Evolutionary conservation across 228 moss, liverwort and hornwort genomes (phyloP), one percentile per base, ranked within the genome.

Genomic region (Sphagnum magellanicum): DNA sequence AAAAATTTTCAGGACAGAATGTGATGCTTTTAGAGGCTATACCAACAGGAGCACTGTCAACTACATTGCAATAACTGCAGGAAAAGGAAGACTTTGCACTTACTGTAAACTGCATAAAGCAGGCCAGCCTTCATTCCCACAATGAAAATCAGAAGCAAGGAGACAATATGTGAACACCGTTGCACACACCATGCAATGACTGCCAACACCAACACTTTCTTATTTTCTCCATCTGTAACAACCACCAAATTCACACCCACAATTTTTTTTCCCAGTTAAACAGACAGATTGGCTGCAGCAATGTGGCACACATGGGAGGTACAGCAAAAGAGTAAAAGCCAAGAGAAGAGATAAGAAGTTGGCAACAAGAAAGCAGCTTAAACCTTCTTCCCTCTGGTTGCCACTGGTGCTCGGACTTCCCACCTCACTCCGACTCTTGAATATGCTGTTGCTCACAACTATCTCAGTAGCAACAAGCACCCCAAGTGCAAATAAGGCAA

Each of bases 381-480:
- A 32, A 32, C 32, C 32, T 32, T 32, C 32, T 32, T 32, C 32
- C 32, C 70, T 73, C 11, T 55, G 73, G 67, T 15, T 60, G 57
- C 75, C 81, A n/a, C 78, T 74, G 61, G 59, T 61, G 51, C 61
- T 57, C 6, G 50, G 59, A 15, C 4, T 66, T 1, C 68, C 81
- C 67, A 50, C 64, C 63, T 78, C 78, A 62, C 68, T 78, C 16
- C 78, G 68, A 67, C 72, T 78, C 16, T 67, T 75, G 12, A 73
- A 64, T 32, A 81, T 81, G 60, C 72, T 81, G 70, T 81, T 81
- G 74, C 81, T 81, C 50, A 78, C 81, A 81, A 81, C 74, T 60
- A 81, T 78, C 55, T 81, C 81, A 50, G 81, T 75, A 46, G 74
- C 81, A 6, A 81, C 77, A 66, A 81, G 81, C 51, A 66, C 72